These are phyloP conservation scores for Leucocoprinus sp. DNA, from an alignment of 768 basidiomycete genomes.

Conservation along the genomic window DNA sequence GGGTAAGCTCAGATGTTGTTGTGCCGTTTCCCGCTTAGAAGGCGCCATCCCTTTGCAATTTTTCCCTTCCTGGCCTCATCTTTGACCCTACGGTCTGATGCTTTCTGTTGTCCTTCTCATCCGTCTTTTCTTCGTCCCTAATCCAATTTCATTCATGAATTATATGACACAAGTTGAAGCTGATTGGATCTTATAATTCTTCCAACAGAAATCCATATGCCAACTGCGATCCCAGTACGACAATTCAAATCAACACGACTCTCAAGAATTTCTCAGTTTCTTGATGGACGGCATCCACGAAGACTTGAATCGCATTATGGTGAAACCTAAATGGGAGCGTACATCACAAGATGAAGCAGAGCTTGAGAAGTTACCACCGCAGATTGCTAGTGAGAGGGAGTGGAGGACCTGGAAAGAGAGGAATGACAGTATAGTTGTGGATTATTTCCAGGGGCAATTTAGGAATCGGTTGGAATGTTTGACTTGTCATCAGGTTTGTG, in stretches of 20 bases:
- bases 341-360: constrained; percentile 82
- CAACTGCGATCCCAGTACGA: constrained; percentile 65
- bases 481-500: constrained; percentile 76
- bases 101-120: not conserved
- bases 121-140: not conserved
- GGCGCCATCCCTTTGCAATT: not conserved
- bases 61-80: not conserved
- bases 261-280: constrained; percentile 94
- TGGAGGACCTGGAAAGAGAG: constrained; percentile 86
- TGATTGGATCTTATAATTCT: not conserved
- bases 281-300: constrained; percentile 90
- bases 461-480: constrained; percentile 82
- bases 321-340: constrained; percentile 54
- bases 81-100: not conserved
- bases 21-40: not conserved
- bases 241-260: constrained; percentile 90
- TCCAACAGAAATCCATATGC: constrained; percentile 31
- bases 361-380: constrained; percentile 77
- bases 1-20: constrained; percentile 41
- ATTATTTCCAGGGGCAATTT: constrained; percentile 97
- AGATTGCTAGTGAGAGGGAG: constrained; percentile 87
- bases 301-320: constrained; percentile 74
- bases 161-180: not conserved
- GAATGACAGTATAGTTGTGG: constrained; percentile 91
- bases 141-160: not conserved